Evolutionary conservation across 345 rosid species (phyloP).

Genomic region (Rhodamnia rubescens): DNA sequence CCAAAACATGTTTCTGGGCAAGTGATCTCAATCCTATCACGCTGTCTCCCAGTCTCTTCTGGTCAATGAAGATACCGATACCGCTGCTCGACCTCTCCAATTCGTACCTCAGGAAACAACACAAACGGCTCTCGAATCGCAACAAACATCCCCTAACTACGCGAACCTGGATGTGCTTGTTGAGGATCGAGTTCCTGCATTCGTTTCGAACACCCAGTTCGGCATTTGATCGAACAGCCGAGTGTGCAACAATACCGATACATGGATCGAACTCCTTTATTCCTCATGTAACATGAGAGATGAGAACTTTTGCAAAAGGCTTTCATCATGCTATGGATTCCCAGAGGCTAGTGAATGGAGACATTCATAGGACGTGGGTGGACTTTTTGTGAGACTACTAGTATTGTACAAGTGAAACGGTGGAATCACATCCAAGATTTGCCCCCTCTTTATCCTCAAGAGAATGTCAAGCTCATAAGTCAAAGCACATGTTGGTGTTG

Average conservation of each 20-base stretch:
- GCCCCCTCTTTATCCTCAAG: background rate
- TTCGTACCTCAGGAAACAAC: background rate
- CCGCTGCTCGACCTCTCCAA: background rate
- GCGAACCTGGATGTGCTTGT: background rate
- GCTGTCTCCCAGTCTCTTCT: background rate
- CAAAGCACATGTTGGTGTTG: background rate
- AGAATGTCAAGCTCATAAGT: background rate
- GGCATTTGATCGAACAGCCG: background rate
- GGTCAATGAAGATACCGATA: background rate
- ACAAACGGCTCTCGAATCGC: background rate
- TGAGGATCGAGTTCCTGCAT: background rate
- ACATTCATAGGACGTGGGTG: background rate
- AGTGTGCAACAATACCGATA: background rate
- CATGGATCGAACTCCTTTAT: background rate
- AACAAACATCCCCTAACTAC: background rate
- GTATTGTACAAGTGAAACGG: background rate
- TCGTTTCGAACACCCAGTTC: background rate
- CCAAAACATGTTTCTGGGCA: background rate
- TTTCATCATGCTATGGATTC: background rate
- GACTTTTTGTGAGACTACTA: background rate
- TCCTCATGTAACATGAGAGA: background rate
- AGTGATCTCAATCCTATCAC: background rate
- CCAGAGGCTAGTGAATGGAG: background rate
- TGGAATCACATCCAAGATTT: background rate
- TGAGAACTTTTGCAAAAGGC: background rate